phyloP scores from a whole-genome alignment of 371 early-diverging fungal species.

The Zychaea mexicana region DNA sequence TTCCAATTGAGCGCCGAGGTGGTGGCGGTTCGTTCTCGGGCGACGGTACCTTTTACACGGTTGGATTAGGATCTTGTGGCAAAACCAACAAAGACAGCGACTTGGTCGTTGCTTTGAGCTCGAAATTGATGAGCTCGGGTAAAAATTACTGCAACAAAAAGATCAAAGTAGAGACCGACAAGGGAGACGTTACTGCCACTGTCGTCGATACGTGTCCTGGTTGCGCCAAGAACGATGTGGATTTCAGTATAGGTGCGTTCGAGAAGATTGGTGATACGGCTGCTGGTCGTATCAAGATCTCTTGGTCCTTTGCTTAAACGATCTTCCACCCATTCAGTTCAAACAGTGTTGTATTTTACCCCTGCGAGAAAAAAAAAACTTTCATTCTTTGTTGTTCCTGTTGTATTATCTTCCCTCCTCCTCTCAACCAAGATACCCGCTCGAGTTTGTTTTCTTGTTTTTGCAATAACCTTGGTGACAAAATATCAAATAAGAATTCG shows the following conservation, averaged over 20 bases:
- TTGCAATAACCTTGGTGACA: too few relatives aligned
- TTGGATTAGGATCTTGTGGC: conserved; percentile 47
- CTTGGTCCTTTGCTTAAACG: too few relatives aligned
- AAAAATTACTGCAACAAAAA: conserved; percentile 44
- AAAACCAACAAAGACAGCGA: conserved; percentile 17
- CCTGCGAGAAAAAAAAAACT: too few relatives aligned
- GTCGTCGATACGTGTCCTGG: conserved; percentile 54
- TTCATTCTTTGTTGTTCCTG: too few relatives aligned
- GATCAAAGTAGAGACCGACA: conserved; percentile 29
- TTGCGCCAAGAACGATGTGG: conserved; percentile 42
- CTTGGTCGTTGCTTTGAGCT: conserved; percentile 37
- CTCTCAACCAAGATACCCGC: too few relatives aligned
- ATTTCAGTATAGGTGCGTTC: conserved; percentile 50
- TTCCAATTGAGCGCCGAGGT: neutral
- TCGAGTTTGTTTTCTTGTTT: too few relatives aligned
- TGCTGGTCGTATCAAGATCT: conserved; percentile 39
- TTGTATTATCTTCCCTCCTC: too few relatives aligned
- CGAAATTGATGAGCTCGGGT: conserved; percentile 19
- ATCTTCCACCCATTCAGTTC: too few relatives aligned
- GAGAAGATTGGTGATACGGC: conserved; percentile 28
- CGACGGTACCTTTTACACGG: conserved; percentile 35
- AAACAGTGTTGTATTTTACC: too few relatives aligned
- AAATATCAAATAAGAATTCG: too few relatives aligned
- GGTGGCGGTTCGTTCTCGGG: conserved; percentile 12
- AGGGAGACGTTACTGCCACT: conserved; percentile 38